Percentiles rank a stretch among this genome's conserved stretches.
phyloP scores from a whole-genome alignment of 257 asterid genomes.

The Solanum peruvianum region DNA sequence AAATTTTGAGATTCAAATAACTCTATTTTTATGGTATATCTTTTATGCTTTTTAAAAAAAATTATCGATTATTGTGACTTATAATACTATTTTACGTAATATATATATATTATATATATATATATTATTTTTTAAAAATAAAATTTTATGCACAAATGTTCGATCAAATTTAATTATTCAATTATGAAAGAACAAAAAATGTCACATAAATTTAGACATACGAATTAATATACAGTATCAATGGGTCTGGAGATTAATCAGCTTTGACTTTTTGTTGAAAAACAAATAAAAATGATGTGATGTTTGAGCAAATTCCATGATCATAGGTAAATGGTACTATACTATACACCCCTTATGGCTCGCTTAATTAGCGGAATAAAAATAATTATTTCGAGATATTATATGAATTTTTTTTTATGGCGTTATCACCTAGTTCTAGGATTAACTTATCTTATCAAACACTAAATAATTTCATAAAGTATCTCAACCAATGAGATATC shows the following conservation, averaged over 20 bases:
- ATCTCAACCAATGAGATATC: neutral
- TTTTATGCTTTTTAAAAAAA: no score
- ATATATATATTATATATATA: no score
- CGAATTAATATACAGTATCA: neutral
- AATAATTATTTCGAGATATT: no score
- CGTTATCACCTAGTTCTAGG: neutral
- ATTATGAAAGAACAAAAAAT: no score
- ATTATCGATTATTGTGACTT: no score
- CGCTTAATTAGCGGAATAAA: neutral
- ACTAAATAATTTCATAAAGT: no score
- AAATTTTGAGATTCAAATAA: no score
- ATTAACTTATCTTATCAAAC: neutral
- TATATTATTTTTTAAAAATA: no score
- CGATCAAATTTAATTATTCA: accelerated
- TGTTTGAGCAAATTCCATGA: neutral
- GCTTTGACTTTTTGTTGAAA: neutral
- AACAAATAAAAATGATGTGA: neutral
- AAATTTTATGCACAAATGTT: no score
- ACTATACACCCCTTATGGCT: neutral
- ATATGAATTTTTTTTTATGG: neutral
- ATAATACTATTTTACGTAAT: no score
- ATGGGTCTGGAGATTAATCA: neutral
- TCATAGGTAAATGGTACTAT: neutral
- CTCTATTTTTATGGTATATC: no score
- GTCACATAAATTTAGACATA: neutral